These are phyloP conservation scores for Blastocystis sp. DNA, from an alignment of 352 stramenopile species.

Conservation along the genomic window DNA sequence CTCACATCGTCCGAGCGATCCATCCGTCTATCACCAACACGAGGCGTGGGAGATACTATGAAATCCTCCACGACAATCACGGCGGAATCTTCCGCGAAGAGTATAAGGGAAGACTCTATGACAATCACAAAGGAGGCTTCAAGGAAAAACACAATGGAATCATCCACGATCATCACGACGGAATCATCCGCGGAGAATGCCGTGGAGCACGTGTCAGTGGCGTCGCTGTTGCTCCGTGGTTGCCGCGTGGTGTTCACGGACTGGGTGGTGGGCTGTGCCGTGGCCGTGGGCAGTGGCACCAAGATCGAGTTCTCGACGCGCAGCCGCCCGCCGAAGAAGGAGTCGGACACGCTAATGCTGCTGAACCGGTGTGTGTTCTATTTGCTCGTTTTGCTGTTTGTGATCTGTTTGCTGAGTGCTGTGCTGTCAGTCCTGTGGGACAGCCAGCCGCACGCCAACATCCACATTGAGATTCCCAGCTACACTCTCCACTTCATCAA, in stretches of 20 bases:
- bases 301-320: conserved; percentile 67
- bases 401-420: conserved; percentile 59
- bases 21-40: too few relatives aligned
- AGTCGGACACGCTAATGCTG: conserved; percentile 25
- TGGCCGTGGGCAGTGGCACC: conserved; percentile 47
- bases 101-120: too few relatives aligned
- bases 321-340: conserved; percentile 29
- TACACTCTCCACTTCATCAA: conserved; percentile 42
- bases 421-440: conserved; percentile 34
- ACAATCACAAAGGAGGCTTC: too few relatives aligned
- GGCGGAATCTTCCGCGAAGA: too few relatives aligned
- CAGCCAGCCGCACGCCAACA: background rate
- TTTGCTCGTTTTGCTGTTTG: conserved; percentile 35
- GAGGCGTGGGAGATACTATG: too few relatives aligned
- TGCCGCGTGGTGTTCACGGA: conserved; percentile 61
- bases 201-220: conserved; percentile 20
- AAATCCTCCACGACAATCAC: too few relatives aligned
- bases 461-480: background rate
- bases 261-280: conserved; percentile 35
- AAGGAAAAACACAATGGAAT: background rate
- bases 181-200: background rate
- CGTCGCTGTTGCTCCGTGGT: conserved; percentile 34
- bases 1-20: background rate
- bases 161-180: background rate
- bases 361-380: conserved; percentile 41